Base-by-base conservation (phyloP, 2,329 filamentous ascomycete genomes). In the Thermomyces lanuginosus region DNA sequence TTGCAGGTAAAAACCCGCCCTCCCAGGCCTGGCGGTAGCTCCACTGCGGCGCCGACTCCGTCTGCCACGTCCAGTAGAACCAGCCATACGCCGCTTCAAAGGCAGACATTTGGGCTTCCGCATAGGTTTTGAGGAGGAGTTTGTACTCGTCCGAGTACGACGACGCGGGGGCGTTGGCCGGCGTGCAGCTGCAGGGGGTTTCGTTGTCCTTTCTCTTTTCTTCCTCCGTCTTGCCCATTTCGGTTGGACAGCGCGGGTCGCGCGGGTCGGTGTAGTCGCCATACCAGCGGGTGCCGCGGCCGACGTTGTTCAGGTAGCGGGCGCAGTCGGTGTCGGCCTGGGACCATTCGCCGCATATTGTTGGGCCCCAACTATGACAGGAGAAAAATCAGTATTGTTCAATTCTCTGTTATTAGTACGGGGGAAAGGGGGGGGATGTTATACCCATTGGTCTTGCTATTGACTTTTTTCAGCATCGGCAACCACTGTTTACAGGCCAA, bases 21-120 rank as follows among this genome's bases (percentile, higher is more conserved):
- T 84, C 73, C 60, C 89, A 92, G 0, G 46, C 50, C 2, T 46
- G 47, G 6, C 43, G 48, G 24, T 55, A 58, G 49, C 83, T 92
- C 89, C 89, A 98, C 56, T 93, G 82, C 33, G 73, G 63, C 25
- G 78, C 74, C 37, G 56, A 64, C 60, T 95, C 86, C 16, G 86
- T 92, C 55, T 83, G 71, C 86, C 89, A 92, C 17, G 84, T 95
- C 89, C 89, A 98, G 57, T 98, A 98, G 58, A 92, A 93, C 89
- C 89, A 98, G 25, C 89, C 89, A 76, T 79, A 89, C 4, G 80
- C 82, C 36, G 76, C 73, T 53, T 95, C 86, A 46, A 95, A 98
- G 32, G 75, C 80, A 41, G 76, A 66, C 81, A 98, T 98, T 59
- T 98, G 89, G 28, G 84, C 89, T 55, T 92, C 76, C 4, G 89